Base-by-base conservation (phyloP, 2,329 filamentous ascomycete species). In the Cytospora paraplurivora region DNA sequence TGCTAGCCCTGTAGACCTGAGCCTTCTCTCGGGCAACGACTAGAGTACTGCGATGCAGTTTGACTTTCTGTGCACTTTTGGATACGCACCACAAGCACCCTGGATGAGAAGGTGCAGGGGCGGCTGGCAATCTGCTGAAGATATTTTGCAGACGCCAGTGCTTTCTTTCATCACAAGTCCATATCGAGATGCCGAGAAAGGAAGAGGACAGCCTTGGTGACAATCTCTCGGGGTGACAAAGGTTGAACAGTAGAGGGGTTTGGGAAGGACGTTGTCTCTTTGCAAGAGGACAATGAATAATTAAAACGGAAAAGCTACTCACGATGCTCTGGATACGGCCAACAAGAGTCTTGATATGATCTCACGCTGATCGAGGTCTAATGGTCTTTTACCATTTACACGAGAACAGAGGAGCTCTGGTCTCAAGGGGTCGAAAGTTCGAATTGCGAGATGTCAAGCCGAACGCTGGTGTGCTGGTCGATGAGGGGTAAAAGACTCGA, bases 401-500 rank as follows among this genome's bases (percentile, higher is more conserved):
- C 34, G 56, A 32, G 27, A 35, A 17, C 47, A 19, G 52, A 19
- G 52, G 27, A 27, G 47, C 56, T 49, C 56, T 35, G 51, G 12
- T 33, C 38, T 55, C 32, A 33, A 50, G 51, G 51, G 59, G 44
- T 61, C 19, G 50, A 55, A 59, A 55, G 21, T 55, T 52, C 59
- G 59, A 53, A 52, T 61, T 53, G 59, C 54, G 59, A 61, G 37
- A 21, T 37, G 58, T 21, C 58, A 54, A 27, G 51, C 35, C 59
- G 49, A 61, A 44, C 37, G 49, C 49, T 61, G 59, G 59, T 35
- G 59, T 61, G 51, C 59, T 47, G 59, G 59, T 55, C 38, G 54
- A 53, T 61, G 59, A 61, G 59, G 59, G 59, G 59, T 61, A 61
- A 61, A 49, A 35, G 59, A 50, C 59, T 61, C 59, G 59, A 61